Conservation (phyloP, 805 yeast species). For the Jamesozyma gamospora region DNA sequence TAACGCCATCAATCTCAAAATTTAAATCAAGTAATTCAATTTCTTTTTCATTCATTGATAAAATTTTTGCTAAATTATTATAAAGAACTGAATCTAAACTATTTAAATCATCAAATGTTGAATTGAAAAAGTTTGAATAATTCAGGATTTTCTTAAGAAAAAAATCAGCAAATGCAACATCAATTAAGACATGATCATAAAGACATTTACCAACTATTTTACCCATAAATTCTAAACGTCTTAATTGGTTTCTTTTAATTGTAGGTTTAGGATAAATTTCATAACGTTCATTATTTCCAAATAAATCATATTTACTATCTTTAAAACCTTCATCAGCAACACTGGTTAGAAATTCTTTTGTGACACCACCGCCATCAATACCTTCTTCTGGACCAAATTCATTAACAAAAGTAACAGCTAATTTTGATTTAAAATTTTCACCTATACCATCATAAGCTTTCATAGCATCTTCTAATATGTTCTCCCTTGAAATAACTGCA, state of each 20-base stretch:
- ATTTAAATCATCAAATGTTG: slow-evolving; percentile 68
- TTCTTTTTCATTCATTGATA: slow-evolving; percentile 45
- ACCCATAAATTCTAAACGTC: slow-evolving; percentile 56
- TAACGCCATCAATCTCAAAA: slow-evolving; percentile 52
- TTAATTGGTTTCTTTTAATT: slow-evolving; percentile 22
- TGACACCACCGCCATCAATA: slow-evolving; percentile 93
- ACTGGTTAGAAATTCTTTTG: slow-evolving; percentile 78
- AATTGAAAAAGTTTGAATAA: slow-evolving; percentile 22
- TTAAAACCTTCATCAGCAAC: slow-evolving; percentile 61
- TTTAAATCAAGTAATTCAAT: slow-evolving; percentile 46
- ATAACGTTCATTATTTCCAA: slow-evolving; percentile 39
- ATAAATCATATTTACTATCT: slow-evolving; percentile 24
- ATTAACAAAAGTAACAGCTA: slow-evolving; percentile 60
- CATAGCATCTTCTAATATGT: slow-evolving; percentile 67
- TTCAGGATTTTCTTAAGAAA: slow-evolving; percentile 63
- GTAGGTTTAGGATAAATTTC: slow-evolving; percentile 53
- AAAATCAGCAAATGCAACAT: slow-evolving; percentile 77
- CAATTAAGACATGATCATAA: slow-evolving; percentile 72
- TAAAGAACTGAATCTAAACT: slow-evolving; percentile 63
- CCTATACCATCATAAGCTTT: slow-evolving; percentile 46
- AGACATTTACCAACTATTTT: slow-evolving; percentile 80
- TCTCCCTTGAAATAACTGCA: slow-evolving; percentile 59
- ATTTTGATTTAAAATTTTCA: slow-evolving; percentile 42
- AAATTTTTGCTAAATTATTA: slow-evolving; percentile 50
- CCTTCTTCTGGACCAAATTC: slow-evolving; percentile 75